A percentile compares a stretch with the other conserved stretches of the same genome.
phyloP scores from a whole-genome alignment of 768 basidiomycete genomes.

The Mycena leptocephala region DNA sequence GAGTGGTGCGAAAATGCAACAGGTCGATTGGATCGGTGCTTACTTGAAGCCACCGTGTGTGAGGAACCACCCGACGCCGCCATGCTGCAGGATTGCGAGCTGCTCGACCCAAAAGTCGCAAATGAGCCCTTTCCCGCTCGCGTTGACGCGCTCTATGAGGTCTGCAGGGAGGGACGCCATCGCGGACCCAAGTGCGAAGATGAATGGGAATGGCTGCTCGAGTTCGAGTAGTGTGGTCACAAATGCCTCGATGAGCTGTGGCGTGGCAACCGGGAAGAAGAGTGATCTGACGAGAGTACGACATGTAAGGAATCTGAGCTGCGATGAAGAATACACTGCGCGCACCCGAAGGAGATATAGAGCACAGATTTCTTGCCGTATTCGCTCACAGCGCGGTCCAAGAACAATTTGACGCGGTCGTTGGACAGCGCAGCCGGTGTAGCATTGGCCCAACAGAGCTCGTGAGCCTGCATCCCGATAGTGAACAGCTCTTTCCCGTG shows the following conservation, averaged over 20 bases:
- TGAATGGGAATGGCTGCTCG: slow-evolving; percentile 15
- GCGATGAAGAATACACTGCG: neutral
- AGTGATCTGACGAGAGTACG: neutral
- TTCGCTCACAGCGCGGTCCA: neutral
- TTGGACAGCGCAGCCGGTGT: neutral
- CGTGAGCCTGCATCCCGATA: slow-evolving; percentile 14
- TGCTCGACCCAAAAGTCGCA: slow-evolving; percentile 19
- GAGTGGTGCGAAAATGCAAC: neutral
- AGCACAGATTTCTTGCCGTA: slow-evolving; percentile 17
- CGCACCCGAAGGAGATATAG: slow-evolving; percentile 30
- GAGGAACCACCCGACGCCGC: slow-evolving; percentile 16
- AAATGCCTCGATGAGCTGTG: slow-evolving; percentile 11
- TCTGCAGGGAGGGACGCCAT: slow-evolving; percentile 5
- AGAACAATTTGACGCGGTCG: neutral
- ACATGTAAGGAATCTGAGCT: neutral
- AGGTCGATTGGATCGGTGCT: neutral
- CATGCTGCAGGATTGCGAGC: slow-evolving; percentile 9
- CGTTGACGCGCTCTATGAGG: slow-evolving; percentile 19
- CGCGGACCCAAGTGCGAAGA: neutral
- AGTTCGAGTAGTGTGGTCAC: neutral
- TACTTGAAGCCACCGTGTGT: slow-evolving; percentile 26
- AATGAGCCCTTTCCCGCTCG: slow-evolving; percentile 20
- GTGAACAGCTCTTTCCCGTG: slow-evolving; percentile 7
- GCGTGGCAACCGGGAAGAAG: slow-evolving; percentile 19
- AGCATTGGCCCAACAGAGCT: neutral